Conservation (phyloP, 352 stramenopile genomes). For the Phytopythium cucurbitacearum region DNA sequence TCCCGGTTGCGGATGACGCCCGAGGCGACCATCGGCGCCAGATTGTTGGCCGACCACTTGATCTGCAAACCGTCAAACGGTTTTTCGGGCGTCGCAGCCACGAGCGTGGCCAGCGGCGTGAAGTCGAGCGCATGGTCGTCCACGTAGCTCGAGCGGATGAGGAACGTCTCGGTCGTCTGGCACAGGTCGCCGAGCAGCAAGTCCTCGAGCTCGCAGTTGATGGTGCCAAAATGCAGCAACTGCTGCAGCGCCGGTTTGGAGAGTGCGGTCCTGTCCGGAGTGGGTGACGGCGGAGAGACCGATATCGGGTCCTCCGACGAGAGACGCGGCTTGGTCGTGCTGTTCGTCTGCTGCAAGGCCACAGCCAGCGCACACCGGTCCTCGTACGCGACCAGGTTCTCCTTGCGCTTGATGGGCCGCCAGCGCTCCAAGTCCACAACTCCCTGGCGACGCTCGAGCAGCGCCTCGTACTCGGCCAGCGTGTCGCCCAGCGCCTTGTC, state of each 20-base stretch:
- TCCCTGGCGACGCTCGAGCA: constrained; percentile 26
- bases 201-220: constrained; percentile 41
- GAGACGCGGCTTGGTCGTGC: constrained; percentile 12
- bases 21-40: neutral
- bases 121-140: constrained; percentile 16
- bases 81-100: constrained; percentile 1
- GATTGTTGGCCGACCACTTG: constrained; percentile 11
- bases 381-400: constrained; percentile 45
- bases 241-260: constrained; percentile 11
- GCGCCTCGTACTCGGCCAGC: constrained; percentile 35
- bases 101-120: constrained; percentile 8
- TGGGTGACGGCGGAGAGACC: constrained; percentile 5
- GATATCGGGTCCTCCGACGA: constrained; percentile 10
- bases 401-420: constrained; percentile 44
- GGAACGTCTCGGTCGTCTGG: constrained; percentile 21
- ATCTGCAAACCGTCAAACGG: constrained; percentile 11
- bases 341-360: constrained; percentile 19
- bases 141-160: constrained; percentile 9
- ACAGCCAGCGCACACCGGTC: constrained; percentile 29
- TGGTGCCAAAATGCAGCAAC: constrained; percentile 30
- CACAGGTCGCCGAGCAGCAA: constrained; percentile 33
- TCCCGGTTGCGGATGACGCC: constrained; percentile 18
- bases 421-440: constrained; percentile 34
- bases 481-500: constrained; percentile 24
- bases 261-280: constrained; percentile 3